Conservation (phyloP, 306 rosid species). For the Casuarina cunninghamiana region DNA sequence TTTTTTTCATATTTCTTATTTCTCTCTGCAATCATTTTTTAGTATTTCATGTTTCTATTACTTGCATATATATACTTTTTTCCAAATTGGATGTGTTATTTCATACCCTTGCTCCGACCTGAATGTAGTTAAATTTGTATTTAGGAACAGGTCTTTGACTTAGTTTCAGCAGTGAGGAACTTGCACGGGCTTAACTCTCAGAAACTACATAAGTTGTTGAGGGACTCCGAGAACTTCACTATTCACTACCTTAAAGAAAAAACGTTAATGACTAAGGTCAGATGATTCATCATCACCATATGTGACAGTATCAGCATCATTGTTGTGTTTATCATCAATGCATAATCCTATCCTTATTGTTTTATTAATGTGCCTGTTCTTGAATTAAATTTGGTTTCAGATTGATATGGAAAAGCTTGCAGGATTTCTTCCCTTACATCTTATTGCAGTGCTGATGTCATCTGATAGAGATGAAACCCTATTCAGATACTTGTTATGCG, state of each 20-base stretch:
- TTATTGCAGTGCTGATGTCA: constrained; percentile 58
- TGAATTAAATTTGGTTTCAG: constrained; percentile 44
- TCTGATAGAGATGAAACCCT: constrained; percentile 56
- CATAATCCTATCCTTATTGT: constrained; percentile 6
- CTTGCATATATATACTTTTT: neutral
- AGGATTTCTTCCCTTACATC: constrained; percentile 78
- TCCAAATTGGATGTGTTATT: neutral
- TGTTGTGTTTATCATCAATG: constrained; percentile 11
- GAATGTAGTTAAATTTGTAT: constrained; percentile 30
- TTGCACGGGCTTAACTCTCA: constrained; percentile 59
- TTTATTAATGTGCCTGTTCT: constrained; percentile 26
- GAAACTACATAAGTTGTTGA: constrained; percentile 68
- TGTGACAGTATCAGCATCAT: neutral
- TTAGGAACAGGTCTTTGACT: constrained; percentile 58
- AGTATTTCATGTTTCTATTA: neutral
- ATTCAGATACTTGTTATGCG: constrained; percentile 65
- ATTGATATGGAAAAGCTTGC: constrained; percentile 85
- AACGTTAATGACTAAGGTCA: constrained; percentile 58
- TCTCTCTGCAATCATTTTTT: neutral
- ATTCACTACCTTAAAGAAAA: constrained; percentile 52
- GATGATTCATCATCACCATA: constrained; percentile 5
- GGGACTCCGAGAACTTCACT: constrained; percentile 69
- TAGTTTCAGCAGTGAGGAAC: constrained; percentile 66
- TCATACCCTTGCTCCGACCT: constrained; percentile 11
- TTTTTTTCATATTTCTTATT: neutral